A percentile compares a stretch with the other conserved stretches of the same genome.
Conservation (phyloP, 306 rosid genomes). For the Boehmeria nivea region DNA sequence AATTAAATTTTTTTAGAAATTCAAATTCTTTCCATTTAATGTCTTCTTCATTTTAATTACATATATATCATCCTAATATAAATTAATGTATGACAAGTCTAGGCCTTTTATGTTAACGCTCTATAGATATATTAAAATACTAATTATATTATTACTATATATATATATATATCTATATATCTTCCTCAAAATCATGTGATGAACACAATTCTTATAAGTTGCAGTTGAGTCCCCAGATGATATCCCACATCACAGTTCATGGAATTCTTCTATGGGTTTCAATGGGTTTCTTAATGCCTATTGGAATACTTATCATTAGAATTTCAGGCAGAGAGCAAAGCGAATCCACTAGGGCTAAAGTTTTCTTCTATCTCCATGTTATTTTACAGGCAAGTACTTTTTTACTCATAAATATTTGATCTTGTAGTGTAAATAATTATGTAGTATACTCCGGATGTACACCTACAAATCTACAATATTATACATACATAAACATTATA, state of each 20-base stretch:
- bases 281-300: conserved; percentile 73
- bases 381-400: conserved; percentile 56
- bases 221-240: conserved; percentile 57
- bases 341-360: conserved; percentile 41
- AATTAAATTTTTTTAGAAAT: background rate
- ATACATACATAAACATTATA: no score
- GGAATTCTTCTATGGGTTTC: conserved; percentile 88
- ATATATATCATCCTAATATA: no score
- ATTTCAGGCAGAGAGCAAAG: conserved; percentile 43
- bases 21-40: no score
- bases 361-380: conserved; percentile 77
- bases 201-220: no score
- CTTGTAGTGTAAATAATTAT: background rate
- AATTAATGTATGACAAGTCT: no score
- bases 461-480: no score
- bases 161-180: background rate
- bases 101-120: no score
- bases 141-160: no score
- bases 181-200: no score
- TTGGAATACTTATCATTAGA: conserved; percentile 71
- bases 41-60: no score
- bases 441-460: no score
- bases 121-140: no score
- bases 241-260: conserved; percentile 60
- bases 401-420: background rate